These are phyloP conservation scores for Candida patagonica DNA, from an alignment of 805 yeast species.

Conservation along the genomic window DNA sequence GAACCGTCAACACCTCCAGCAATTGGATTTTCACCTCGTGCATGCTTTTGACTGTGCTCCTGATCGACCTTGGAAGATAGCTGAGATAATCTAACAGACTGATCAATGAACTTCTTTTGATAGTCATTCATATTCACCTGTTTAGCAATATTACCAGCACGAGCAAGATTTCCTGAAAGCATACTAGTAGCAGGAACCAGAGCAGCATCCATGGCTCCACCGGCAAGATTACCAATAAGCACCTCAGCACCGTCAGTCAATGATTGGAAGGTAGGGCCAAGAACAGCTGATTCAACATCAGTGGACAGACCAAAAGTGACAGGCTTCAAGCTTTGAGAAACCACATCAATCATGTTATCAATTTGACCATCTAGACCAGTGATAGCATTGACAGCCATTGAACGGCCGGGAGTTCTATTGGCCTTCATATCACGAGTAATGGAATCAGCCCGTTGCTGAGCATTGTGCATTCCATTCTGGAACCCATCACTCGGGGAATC, in stretches of 20 bases:
- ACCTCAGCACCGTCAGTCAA: constrained; percentile 20
- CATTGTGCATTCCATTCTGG: constrained; percentile 8
- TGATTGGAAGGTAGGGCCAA: constrained; percentile 18
- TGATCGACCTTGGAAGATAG: neutral
- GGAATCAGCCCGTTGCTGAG: constrained; percentile 11
- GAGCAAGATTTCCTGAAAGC: constrained; percentile 4
- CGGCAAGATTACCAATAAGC: constrained; percentile 15
- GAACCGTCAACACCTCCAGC: constrained; percentile 12
- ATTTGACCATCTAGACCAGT: constrained; percentile 20
- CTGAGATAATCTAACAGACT: constrained; percentile 5
- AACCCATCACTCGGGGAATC: neutral
- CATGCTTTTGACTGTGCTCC: neutral
- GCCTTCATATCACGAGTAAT: constrained; percentile 1
- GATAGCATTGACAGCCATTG: constrained; percentile 13
- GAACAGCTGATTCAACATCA: constrained; percentile 7
- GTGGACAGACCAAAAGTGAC: constrained; percentile 14
- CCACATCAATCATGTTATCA: constrained; percentile 14
- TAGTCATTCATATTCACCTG: constrained; percentile 6
- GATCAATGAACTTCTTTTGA: constrained; percentile 4
- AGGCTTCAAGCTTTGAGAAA: constrained; percentile 12
- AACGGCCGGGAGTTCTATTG: constrained; percentile 10
- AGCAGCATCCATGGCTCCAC: constrained; percentile 12
- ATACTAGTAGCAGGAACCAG: constrained; percentile 8
- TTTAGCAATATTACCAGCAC: constrained; percentile 7
- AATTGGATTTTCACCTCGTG: neutral